Evolutionary conservation across 768 basidiomycete species (phyloP), one percentile per base, ranked within the genome.

Genomic region (Calvatia gigantea): DNA sequence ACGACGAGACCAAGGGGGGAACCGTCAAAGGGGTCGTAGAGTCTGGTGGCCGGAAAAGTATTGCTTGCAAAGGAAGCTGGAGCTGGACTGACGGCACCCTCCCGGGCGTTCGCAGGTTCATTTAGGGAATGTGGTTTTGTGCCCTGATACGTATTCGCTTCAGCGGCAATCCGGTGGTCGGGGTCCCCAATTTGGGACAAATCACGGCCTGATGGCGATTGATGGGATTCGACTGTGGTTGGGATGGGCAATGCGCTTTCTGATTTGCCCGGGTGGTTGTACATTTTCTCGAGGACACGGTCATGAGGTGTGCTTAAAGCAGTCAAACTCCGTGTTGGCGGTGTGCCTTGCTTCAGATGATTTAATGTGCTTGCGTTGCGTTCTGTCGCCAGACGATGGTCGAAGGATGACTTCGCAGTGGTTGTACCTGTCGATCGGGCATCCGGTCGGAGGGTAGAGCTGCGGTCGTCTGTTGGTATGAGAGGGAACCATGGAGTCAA

Each of bases 1-100:
- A 47, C n/a, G 15, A 47, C 29, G n/a, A 39, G 19, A 33, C 70
- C 70, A 43, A 68, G 55, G 17, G 62, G 46, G 19, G 55, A 62
- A 31, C 70, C 69, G 52, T 71, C 70, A 51, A 65, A 71, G 2
- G 70, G 68, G 51, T 69, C 68, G 27, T 65, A 54, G 29, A 69
- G 53, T 37, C 65, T 39, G 23, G 65, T 62, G 7, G 60, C 35
- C 17, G 57, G 47, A 11, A 45, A 31, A 23, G 31, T 17, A 42
- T 48, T 44, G 54, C 46, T 51, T 28, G 41, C 35, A 41, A 51
- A 28, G 45, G 39, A 41, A n/a, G 27, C 39, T 4, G 44, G 37
- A 14, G 44, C 53, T 31, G 51, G 28, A 23, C 53, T 44, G 32
- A 32, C n/a, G 33, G 33, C 43, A 28, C 52, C 52, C 23, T 54